phyloP scores from a whole-genome alignment of 1,139 yeast species.

The Magnusiomyces paraingens region DNA sequence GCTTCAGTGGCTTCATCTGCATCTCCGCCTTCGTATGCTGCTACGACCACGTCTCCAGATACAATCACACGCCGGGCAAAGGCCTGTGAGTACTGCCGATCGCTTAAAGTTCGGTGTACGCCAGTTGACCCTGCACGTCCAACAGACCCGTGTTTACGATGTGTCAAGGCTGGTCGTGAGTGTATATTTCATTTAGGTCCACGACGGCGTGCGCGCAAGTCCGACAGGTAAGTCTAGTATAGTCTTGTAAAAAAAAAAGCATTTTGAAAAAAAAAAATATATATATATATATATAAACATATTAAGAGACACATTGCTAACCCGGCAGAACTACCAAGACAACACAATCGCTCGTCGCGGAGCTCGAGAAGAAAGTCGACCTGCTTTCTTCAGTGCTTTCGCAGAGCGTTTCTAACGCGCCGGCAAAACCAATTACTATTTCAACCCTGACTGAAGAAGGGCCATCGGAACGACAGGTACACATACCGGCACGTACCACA shows the following conservation, averaged over 20 bases:
- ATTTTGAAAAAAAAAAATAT: too few species aligned
- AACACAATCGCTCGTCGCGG: slow-evolving; percentile 25
- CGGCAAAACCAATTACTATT: too few species aligned
- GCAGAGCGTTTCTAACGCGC: too few species aligned
- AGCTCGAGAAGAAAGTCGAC: slow-evolving; percentile 31
- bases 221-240: slow-evolving; percentile 30
- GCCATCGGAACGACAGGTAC: too few species aligned
- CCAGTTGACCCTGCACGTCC: slow-evolving; percentile 58
- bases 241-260: too few species aligned
- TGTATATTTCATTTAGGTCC: slow-evolving; percentile 67
- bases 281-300: too few species aligned
- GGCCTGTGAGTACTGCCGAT: slow-evolving; percentile 78
- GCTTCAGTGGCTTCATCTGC: too few species aligned
- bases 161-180: slow-evolving; percentile 52
- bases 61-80: slow-evolving; percentile 35
- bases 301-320: too few species aligned
- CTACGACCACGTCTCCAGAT: background rate
- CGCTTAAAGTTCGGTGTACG: slow-evolving; percentile 76
- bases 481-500: too few species aligned
- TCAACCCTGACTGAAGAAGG: slow-evolving; percentile 12
- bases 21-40: too few species aligned
- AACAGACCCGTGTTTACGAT: slow-evolving; percentile 62
- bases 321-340: too few species aligned
- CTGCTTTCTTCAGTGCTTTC: too few species aligned
- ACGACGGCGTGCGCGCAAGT: slow-evolving; percentile 43